Conservation (phyloP, 106 monocot genomes). For the Triglochin maritima region DNA sequence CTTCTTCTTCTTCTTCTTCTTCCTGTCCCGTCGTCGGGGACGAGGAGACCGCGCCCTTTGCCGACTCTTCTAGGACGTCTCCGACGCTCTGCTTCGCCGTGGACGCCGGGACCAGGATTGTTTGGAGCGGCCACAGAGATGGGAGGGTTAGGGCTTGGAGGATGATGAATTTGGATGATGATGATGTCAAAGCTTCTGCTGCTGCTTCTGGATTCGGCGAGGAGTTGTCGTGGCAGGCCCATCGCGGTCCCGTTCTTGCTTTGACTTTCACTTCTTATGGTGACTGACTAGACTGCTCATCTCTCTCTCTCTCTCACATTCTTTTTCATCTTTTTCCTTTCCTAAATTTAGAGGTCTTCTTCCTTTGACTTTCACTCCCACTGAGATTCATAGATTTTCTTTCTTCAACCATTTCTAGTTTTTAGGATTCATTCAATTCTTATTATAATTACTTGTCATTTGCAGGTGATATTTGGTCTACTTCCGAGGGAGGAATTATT, state of each 20-base stretch:
- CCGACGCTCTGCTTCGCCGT: slow-evolving; percentile 59
- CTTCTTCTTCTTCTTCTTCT: neutral
- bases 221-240: slow-evolving; percentile 80
- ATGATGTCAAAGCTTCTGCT: neutral
- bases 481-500: slow-evolving; percentile 71
- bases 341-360: neutral
- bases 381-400: neutral
- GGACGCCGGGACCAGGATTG: slow-evolving; percentile 42
- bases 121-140: slow-evolving; percentile 95
- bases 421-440: neutral
- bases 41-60: slow-evolving; percentile 65
- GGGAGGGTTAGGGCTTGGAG: slow-evolving; percentile 82
- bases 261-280: slow-evolving; percentile 71
- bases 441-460: neutral
- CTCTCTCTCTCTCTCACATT: neutral
- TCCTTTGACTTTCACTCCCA: neutral
- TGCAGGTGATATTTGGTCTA: slow-evolving; percentile 93
- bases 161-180: slow-evolving; percentile 14
- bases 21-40: slow-evolving; percentile 32
- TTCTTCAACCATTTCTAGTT: too few species aligned
- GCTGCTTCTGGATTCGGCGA: slow-evolving; percentile 23
- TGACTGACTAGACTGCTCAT: slow-evolving; percentile 9
- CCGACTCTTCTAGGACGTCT: slow-evolving; percentile 32
- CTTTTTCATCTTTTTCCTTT: neutral
- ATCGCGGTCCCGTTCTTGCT: slow-evolving; percentile 55